A percentile compares a stretch with the other conserved stretches of the same genome.
Conservation (phyloP, 2,329 filamentous ascomycete genomes). For the Pseudocercospora musae region DNA sequence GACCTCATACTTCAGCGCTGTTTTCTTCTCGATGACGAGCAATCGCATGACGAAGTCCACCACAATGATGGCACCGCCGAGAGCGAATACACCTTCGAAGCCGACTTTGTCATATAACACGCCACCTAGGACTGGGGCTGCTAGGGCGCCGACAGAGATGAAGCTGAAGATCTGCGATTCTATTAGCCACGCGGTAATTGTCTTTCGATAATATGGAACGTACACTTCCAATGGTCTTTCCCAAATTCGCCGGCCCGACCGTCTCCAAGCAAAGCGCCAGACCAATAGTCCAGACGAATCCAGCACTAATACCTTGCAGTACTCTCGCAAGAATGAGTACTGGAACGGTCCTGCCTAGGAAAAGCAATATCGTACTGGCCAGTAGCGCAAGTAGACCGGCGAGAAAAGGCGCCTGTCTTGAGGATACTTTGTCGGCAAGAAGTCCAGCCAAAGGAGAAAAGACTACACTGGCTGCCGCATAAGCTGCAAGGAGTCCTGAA, state of each 20-base stretch:
- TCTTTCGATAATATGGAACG: conserved; percentile 12
- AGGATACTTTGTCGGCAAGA: conserved; percentile 52
- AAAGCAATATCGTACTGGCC: conserved; percentile 55
- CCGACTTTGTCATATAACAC: conserved; percentile 59
- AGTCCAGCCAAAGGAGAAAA: conserved; percentile 53
- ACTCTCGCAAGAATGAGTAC: conserved; percentile 53
- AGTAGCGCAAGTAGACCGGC: conserved; percentile 53
- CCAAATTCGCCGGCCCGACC: conserved; percentile 55
- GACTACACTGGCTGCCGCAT: conserved; percentile 53
- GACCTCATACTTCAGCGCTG: conserved; percentile 46
- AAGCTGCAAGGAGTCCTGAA: conserved; percentile 53
- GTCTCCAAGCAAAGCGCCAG: conserved; percentile 59
- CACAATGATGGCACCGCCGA: conserved; percentile 53
- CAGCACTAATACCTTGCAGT: conserved; percentile 57
- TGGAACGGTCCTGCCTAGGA: conserved; percentile 48
- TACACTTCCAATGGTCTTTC: conserved; percentile 59
- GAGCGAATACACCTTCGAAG: conserved; percentile 56
- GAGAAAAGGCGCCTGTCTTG: conserved; percentile 58
- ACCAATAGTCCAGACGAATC: conserved; percentile 59
- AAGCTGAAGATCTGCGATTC: conserved; percentile 53
- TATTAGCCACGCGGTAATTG: neutral
- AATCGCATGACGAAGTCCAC: conserved; percentile 60
- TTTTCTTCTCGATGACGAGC: conserved; percentile 61
- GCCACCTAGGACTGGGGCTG: conserved; percentile 59
- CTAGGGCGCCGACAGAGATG: conserved; percentile 55